Base-by-base conservation (phyloP, 805 yeast genomes). In the Saccharomycopsis sp. region DNA sequence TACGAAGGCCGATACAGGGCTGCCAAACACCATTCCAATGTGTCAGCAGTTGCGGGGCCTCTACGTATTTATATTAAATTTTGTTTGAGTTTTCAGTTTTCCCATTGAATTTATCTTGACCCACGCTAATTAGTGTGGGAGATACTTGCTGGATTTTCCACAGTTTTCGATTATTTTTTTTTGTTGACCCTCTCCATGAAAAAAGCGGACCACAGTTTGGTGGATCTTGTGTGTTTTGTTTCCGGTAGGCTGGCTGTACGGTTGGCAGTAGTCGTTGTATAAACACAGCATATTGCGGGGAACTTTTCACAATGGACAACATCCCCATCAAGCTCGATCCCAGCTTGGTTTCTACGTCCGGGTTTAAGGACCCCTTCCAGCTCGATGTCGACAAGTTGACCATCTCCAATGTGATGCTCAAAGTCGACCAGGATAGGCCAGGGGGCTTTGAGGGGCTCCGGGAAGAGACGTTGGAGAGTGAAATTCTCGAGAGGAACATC, bases 321-420 rank as follows among this genome's bases (percentile, higher is more conserved):
- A 50, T 59, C 3, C 58, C 57, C 5, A 55, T 60, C 5, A 48
- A 54, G 16, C 56, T 60, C 7, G 63, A 60, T 47, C 61, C 63
- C 12, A 40, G 54, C 3, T 52, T 60, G 34, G 53, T 60, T 15
- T 55, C 63, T 2, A 14, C 34, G n/a, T 50, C 48, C 14, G 20
- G 54, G 23, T 60, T 58, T 21, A 55, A 56, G 21, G 63, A 60
- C 44, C 55, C 57, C 16, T 60, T 53, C 21, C 57, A 58, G 50
- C 40, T 34, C 20, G 50, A 60, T 47, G 54, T 58, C 2, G 61
- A 60, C 16, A 18, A 16, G 18, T 18, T 60, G 12, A 18, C 53
- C 7, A 14, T 58, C 12, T 52, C 44, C 37, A 23, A 50, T 24
- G 24, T 60, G 15, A 58, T 60, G 12, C 34, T 34, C 7, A 41